These are phyloP conservation scores for Mrakia frigida DNA, from an alignment of 768 basidiomycete species.

Conservation along the genomic window DNA sequence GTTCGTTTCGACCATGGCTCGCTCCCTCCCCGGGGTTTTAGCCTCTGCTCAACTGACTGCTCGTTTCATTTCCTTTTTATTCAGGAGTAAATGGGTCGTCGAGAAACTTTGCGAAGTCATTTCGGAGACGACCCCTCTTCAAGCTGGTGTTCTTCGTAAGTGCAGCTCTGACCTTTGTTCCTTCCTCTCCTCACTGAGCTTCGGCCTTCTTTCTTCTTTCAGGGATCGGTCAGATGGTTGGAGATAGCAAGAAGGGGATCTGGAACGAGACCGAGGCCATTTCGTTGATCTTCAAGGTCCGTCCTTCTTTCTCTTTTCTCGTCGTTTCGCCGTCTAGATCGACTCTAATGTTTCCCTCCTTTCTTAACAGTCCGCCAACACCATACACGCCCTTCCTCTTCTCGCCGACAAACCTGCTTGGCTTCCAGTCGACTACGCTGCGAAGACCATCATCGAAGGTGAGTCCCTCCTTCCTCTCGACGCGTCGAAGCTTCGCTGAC, in stretches of 20 bases:
- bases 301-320: background rate
- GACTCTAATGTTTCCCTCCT: background rate
- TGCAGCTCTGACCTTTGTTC: background rate
- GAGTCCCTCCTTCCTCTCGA: too few species aligned
- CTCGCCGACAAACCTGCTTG: slow-evolving; percentile 48
- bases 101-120: slow-evolving; percentile 53
- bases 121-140: slow-evolving; percentile 39
- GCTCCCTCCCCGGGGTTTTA: too few species aligned
- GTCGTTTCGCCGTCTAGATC: background rate
- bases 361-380: slow-evolving; percentile 45
- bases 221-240: slow-evolving; percentile 57
- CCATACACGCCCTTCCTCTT: slow-evolving; percentile 41
- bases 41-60: too few species aligned
- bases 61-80: too few species aligned
- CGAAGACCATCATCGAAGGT: slow-evolving; percentile 49
- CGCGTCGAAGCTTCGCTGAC: too few species aligned
- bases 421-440: slow-evolving; percentile 56
- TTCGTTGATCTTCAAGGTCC: slow-evolving; percentile 24
- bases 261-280: slow-evolving; percentile 55
- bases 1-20: background rate
- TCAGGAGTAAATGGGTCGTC: slow-evolving; percentile 51
- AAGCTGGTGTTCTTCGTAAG: slow-evolving; percentile 44
- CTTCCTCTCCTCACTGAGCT: background rate
- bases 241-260: slow-evolving; percentile 51
- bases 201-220: background rate